Conservation (phyloP, 2,329 filamentous ascomycete species). For the Talaromyces sp. region DNA sequence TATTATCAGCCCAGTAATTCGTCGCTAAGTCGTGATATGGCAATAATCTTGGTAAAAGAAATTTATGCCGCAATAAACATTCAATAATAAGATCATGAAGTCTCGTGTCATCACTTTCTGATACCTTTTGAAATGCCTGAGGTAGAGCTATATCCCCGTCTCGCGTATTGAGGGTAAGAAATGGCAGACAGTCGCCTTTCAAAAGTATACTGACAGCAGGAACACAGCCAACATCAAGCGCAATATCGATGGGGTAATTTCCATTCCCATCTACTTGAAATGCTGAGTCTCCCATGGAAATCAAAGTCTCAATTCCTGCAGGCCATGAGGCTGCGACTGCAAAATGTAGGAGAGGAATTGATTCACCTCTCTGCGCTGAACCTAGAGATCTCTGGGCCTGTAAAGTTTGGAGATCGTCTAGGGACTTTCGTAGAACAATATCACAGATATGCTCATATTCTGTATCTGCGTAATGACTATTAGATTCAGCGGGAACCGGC, state of each 20-base stretch:
- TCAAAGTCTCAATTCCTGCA: not conserved
- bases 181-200: not conserved
- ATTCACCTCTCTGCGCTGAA: not conserved
- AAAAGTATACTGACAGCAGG: not conserved
- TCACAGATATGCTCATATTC: not conserved
- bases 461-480: not conserved
- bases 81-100: not conserved
- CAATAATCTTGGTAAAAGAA: not conserved
- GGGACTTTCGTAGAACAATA: not conserved
- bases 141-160: not conserved
- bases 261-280: not conserved
- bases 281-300: not conserved
- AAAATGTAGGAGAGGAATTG: not conserved
- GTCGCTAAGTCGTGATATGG: not conserved
- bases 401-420: not conserved
- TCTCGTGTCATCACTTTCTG: not conserved
- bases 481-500: not conserved
- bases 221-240: not conserved
- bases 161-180: not conserved
- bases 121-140: not conserved
- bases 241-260: not conserved
- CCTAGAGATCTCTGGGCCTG: not conserved
- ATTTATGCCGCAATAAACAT: not conserved
- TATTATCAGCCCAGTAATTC: rapidly evolving
- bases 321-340: not conserved